A percentile compares a stretch with the other conserved stretches of the same genome.
Conservation (phyloP, 2,329 filamentous ascomycete species). For the Diplodia mutila region DNA sequence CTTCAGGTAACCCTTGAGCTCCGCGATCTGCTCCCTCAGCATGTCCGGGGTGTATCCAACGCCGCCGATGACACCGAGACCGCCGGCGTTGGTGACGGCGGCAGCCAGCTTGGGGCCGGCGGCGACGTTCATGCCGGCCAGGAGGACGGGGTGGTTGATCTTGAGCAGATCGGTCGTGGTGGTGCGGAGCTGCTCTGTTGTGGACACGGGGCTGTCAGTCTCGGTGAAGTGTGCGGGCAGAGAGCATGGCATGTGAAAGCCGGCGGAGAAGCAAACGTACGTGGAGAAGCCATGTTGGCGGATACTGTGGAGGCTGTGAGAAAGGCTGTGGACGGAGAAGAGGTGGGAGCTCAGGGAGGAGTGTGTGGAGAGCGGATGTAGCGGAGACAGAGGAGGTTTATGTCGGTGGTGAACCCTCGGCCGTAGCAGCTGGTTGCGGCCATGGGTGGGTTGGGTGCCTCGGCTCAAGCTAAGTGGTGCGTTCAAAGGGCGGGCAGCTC, state of each 20-base stretch:
- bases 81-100: conserved; percentile 94
- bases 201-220: not conserved
- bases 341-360: not conserved
- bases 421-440: not conserved
- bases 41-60: conserved; percentile 96
- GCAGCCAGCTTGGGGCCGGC: conserved; percentile 95
- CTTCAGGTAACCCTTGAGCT: conserved; percentile 83
- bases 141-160: conserved; percentile 94
- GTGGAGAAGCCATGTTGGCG: conserved; percentile 73
- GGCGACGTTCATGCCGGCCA: conserved; percentile 99
- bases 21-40: conserved; percentile 90
- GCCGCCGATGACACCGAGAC: conserved; percentile 94
- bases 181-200: conserved; percentile 67
- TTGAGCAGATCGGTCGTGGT: conserved; percentile 93
- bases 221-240: not conserved
- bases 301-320: not conserved
- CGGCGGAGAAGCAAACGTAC: conserved; percentile 57
- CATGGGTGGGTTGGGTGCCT: conserved; percentile 17
- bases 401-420: conserved; percentile 22
- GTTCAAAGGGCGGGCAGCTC: conserved; percentile 1
- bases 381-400: conserved; percentile 27
- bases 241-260: conserved; percentile 25
- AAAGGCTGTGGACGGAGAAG: conserved; percentile 1
- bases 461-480: conserved; percentile 9
- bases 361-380: conserved; percentile 2